Percentiles rank a stretch among this genome's conserved stretches.
These are phyloP conservation scores for Exophiala sp. DNA, from an alignment of 2,329 filamentous ascomycete genomes.

Conservation along the genomic window DNA sequence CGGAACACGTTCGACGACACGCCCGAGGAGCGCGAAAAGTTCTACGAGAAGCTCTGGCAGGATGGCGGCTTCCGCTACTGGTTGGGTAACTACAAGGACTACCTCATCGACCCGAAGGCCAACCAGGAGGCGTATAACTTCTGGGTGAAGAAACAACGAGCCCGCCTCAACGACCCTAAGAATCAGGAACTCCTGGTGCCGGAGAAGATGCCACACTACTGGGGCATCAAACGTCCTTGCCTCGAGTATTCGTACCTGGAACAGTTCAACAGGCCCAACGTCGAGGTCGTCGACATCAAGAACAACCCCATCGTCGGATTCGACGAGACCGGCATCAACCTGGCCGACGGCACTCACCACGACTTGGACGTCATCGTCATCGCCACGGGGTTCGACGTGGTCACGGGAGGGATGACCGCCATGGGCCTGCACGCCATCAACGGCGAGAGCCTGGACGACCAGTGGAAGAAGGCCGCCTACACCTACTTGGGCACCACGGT, in stretches of 20 bases:
- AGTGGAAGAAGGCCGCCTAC: constrained; percentile 30
- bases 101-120: constrained; percentile 42
- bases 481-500: constrained; percentile 42
- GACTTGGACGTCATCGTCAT: constrained; percentile 40
- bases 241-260: constrained; percentile 50
- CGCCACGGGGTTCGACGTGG: constrained; percentile 42
- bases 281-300: constrained; percentile 45
- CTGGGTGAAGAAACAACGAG: constrained; percentile 50
- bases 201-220: constrained; percentile 47
- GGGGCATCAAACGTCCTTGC: constrained; percentile 48
- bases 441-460: constrained; percentile 33
- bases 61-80: constrained; percentile 56
- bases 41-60: constrained; percentile 47
- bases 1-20: constrained; percentile 47
- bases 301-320: constrained; percentile 41
- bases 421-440: constrained; percentile 40
- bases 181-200: constrained; percentile 52
- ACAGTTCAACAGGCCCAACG: constrained; percentile 43
- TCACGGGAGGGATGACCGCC: constrained; percentile 39
- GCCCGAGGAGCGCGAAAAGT: constrained; percentile 35
- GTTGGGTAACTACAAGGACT: constrained; percentile 50
- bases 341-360: constrained; percentile 36
- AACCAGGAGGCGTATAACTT: constrained; percentile 52
- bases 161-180: constrained; percentile 46
- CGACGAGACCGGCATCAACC: constrained; percentile 38